A percentile compares a stretch with the other conserved stretches of the same genome.
Conservation (phyloP, 2,329 filamentous ascomycete genomes). For the Diplodia intermedia region DNA sequence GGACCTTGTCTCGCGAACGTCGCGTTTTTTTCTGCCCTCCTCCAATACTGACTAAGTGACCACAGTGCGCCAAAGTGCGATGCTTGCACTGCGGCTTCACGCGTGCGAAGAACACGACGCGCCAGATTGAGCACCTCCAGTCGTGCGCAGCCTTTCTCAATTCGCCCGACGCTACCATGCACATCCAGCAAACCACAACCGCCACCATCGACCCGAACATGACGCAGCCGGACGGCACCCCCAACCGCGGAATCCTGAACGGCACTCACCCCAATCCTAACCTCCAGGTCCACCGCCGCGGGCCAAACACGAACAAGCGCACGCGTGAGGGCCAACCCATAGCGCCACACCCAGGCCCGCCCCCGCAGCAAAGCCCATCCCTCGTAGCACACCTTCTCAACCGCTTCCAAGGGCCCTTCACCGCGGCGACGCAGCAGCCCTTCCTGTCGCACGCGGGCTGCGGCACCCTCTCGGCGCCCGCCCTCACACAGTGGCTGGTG, state of each 20-base stretch:
- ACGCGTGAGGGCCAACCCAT: constrained; percentile 47
- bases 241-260: constrained; percentile 49
- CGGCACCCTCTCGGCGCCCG: constrained; percentile 63
- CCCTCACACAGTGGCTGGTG: constrained; percentile 71
- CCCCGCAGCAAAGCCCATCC: constrained; percentile 49
- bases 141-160: constrained; percentile 54
- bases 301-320: constrained; percentile 50
- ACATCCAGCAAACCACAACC: constrained; percentile 36
- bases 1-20: not conserved
- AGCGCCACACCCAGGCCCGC: constrained; percentile 41
- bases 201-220: constrained; percentile 28
- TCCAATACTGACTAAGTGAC: constrained; percentile 10
- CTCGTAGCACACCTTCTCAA: constrained; percentile 65
- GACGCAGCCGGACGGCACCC: constrained; percentile 31
- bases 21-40: not conserved
- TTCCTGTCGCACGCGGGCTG: constrained; percentile 71
- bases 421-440: constrained; percentile 66
- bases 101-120: constrained; percentile 59
- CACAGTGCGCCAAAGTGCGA: constrained; percentile 56
- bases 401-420: constrained; percentile 56
- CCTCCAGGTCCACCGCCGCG: constrained; percentile 54
- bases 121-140: constrained; percentile 59
- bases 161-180: constrained; percentile 53
- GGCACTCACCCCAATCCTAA: constrained; percentile 58
- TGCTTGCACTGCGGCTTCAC: constrained; percentile 58